Conservation (phyloP, 75 land plant species). For the Larix kaempferi region DNA sequence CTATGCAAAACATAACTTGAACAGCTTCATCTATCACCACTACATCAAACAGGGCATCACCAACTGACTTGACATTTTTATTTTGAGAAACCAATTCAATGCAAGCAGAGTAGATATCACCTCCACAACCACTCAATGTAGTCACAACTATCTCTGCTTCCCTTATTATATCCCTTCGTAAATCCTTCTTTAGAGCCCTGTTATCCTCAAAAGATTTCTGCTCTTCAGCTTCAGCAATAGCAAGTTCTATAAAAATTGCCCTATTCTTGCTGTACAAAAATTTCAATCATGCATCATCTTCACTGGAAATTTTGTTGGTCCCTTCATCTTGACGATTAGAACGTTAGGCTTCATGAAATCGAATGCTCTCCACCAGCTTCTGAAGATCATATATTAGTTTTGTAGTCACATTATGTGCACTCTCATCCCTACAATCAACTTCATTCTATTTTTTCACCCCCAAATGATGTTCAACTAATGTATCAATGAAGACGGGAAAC, state of each 20-base stretch:
- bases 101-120: constrained; percentile 89
- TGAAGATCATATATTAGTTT: constrained; percentile 56
- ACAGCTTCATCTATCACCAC: constrained; percentile 99
- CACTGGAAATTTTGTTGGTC: constrained; percentile 9
- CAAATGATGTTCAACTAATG: too few relatives aligned
- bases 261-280: constrained; percentile 62
- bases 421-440: constrained; percentile 24
- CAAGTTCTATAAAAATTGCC: constrained; percentile 56
- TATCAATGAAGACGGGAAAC: too few relatives aligned
- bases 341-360: constrained; percentile 65
- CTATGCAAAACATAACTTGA: constrained; percentile 34
- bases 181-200: constrained; percentile 42
- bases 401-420: constrained; percentile 15
- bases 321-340: constrained; percentile 39
- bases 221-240: constrained; percentile 51
- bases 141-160: constrained; percentile 92
- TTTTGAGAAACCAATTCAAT: constrained; percentile 51
- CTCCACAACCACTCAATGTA: constrained; percentile 94
- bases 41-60: constrained; percentile 65
- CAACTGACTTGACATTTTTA: constrained; percentile 28
- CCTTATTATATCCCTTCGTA: constrained; percentile 74
- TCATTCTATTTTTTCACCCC: constrained; percentile 44
- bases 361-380: constrained; percentile 69
- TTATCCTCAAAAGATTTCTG: constrained; percentile 59
- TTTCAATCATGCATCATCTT: constrained; percentile 42